A percentile compares a stretch with the other conserved stretches of the same genome.
These are phyloP conservation scores for Pythium monospermum DNA, from an alignment of 352 stramenopile species.

Conservation along the genomic window DNA sequence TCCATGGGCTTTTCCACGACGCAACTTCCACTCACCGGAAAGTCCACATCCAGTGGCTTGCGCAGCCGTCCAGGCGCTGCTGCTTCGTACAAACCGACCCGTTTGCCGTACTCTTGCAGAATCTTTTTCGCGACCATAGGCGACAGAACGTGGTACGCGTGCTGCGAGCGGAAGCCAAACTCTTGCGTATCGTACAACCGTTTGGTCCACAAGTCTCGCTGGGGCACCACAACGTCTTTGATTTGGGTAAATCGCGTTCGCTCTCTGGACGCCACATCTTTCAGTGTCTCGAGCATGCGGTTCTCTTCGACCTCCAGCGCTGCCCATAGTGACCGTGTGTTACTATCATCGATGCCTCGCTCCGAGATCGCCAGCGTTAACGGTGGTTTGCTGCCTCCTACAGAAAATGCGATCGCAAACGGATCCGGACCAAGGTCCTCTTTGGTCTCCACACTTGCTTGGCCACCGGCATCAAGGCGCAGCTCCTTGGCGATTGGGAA, in stretches of 20 bases:
- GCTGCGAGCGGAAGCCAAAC: slow-evolving; percentile 64
- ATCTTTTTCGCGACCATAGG: not conserved
- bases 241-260: slow-evolving; percentile 2
- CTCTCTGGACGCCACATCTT: slow-evolving; percentile 28
- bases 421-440: slow-evolving; percentile 11
- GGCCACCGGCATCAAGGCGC: slow-evolving; percentile 6
- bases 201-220: slow-evolving; percentile 40
- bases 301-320: slow-evolving; percentile 82
- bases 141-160: slow-evolving; percentile 38
- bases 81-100: slow-evolving; percentile 59
- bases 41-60: slow-evolving; percentile 41
- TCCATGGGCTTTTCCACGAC: too few relatives aligned
- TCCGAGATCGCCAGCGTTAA: not conserved
- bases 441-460: slow-evolving; percentile 7
- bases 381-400: slow-evolving; percentile 3
- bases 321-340: slow-evolving; percentile 58
- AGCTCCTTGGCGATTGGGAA: slow-evolving; percentile 65
- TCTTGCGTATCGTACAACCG: slow-evolving; percentile 62
- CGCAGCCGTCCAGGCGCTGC: slow-evolving; percentile 56
- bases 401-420: slow-evolving; percentile 21
- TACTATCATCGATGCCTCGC: slow-evolving; percentile 28
- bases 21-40: too few relatives aligned
- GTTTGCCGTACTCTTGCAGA: slow-evolving; percentile 13
- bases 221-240: slow-evolving; percentile 1
- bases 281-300: slow-evolving; percentile 56